Percentiles rank a stretch among this genome's conserved stretches.
Conservation (phyloP, 208 protist genomes). For the Paratrypanosoma confusum region DNA sequence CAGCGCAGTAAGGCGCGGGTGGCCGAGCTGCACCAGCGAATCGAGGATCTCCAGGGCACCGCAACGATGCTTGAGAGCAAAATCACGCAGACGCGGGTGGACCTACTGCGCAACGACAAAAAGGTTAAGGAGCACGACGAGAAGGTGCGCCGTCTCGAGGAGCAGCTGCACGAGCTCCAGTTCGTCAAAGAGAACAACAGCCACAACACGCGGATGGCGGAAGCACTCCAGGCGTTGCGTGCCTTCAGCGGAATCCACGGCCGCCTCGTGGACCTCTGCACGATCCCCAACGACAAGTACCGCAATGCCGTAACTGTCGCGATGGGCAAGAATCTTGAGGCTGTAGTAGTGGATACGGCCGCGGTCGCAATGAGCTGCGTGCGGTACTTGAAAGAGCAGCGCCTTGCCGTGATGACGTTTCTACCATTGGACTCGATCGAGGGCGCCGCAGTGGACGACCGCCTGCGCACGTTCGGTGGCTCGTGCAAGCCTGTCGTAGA, state of each 20-base stretch:
- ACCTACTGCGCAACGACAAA: constrained; percentile 32
- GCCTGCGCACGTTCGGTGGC: constrained; percentile 82
- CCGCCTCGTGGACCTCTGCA: constrained; percentile 90
- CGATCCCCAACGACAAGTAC: constrained; percentile 84
- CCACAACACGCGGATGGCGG: constrained; percentile 51
- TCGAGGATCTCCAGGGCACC: constrained; percentile 31
- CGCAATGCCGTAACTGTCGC: constrained; percentile 91
- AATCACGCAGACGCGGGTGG: constrained; percentile 20
- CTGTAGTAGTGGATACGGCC: constrained; percentile 94
- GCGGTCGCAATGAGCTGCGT: constrained; percentile 90
- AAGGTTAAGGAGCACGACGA: constrained; percentile 56
- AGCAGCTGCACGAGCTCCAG: constrained; percentile 80
- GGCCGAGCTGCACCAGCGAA: constrained; percentile 41
- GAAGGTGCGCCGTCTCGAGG: constrained; percentile 78
- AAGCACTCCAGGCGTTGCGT: constrained; percentile 86
- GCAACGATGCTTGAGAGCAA: constrained; percentile 23
- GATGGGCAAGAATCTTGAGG: constrained; percentile 94
- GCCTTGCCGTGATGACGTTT: constrained; percentile 91
- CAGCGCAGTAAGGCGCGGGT: constrained; percentile 19
- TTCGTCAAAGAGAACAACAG: constrained; percentile 77
- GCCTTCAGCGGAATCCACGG: constrained; percentile 84
- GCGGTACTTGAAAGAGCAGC: constrained; percentile 93
- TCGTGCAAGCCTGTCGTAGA: constrained; percentile 90
- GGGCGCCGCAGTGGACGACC: constrained; percentile 82
- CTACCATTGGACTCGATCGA: constrained; percentile 90